Evolutionary conservation across 2,329 filamentous ascomycete species (phyloP), one percentile per base, ranked within the genome.

Genomic region (Talaromyces sp.): DNA sequence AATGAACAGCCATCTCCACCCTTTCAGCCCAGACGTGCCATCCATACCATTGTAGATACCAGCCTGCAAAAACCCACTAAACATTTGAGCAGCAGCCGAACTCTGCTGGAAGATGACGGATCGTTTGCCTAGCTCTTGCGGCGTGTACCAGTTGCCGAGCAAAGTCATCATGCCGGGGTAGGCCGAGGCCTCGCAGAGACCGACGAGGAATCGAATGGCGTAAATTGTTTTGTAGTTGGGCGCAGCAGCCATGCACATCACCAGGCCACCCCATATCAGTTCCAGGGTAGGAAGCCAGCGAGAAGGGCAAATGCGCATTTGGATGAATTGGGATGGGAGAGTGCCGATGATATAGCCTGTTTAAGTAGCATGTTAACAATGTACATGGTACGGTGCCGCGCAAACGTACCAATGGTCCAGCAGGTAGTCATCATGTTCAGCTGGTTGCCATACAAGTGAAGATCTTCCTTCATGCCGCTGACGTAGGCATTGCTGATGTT

Each of bases 401-500:
- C 13, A 14, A 43, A 35, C 46, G 10, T 43, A 60, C 58, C 58
- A 56, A 60, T 60, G 19, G 58, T 60, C 58, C 58, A 61, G 35
- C 19, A 61, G 14, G 55, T 62, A 26, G 60, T 62, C 60, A 62
- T 62, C 60, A 51, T 56, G 68, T 91, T 91, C 77, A 89, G 91
- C 69, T 89, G 86, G 68, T 89, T 85, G 32, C 82, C 82, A 11
- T 70, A 72, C 60, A 91, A 73, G 0, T 75, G 69, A 1, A 91
- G 80, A 58, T 89, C 87, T 35, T 76, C 78, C 59, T 88, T 84
- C 24, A 90, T 76, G 0, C 86, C 86, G 3, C 86, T 87, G 26
- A 90, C 77, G 63, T 81, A 82, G 1, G 87, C 87, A 71, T 90
- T 90, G 87, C 87, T 88, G 38, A 91, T 88, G 63, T 90, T 90